Evolutionary conservation across 768 basidiomycete genomes (phyloP), one percentile per base, ranked within the genome.

Genomic region (Podaxis sp.): DNA sequence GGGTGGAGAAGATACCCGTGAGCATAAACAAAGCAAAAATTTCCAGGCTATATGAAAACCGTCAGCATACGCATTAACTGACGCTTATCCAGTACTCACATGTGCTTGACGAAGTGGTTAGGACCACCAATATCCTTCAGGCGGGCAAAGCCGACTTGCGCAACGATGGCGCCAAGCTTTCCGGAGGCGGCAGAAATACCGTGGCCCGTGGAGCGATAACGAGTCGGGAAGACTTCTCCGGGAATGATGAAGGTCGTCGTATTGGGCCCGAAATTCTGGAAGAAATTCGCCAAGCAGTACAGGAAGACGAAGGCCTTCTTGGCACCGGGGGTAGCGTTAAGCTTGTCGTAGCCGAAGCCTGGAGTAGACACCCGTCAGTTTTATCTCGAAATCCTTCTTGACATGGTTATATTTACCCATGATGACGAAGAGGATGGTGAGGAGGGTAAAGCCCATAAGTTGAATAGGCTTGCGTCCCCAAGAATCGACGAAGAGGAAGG

Each of bases 231-330:
- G 26, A 79, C 83, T 72, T 95, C 93, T 66, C 90, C 91, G 0
- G 93, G 92, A 3, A 93, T 77, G 59, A 93, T 63, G 73, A 95
- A 94, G 0, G 92, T 93, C 0, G 90, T 93, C 0, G 83, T 83
- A 68, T 93, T 92, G 9, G 88, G 90, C 1, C 90, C 92, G 65
- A 93, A 94, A 76, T 94, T 94, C 78, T 92, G 89, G 88, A 93
- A 92, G 78, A 93, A 93, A 72, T 91, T 89, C 68, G 91, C 84
- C n/a, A 95, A 78, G 72, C 91, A 91, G 78, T 94, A 95, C 28
- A 92, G 82, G 77, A 90, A 88, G 54, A 92, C 87, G 72, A 95
- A 93, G 2, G 80, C 90, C 39, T 85, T 84, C 15, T 54, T 80
- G 19, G 76, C 72, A 2, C 72, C 11, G 2, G 66, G 3, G 1